Base-by-base conservation (phyloP, 2,329 filamentous ascomycete species). In the Neocucurbitaria cava region DNA sequence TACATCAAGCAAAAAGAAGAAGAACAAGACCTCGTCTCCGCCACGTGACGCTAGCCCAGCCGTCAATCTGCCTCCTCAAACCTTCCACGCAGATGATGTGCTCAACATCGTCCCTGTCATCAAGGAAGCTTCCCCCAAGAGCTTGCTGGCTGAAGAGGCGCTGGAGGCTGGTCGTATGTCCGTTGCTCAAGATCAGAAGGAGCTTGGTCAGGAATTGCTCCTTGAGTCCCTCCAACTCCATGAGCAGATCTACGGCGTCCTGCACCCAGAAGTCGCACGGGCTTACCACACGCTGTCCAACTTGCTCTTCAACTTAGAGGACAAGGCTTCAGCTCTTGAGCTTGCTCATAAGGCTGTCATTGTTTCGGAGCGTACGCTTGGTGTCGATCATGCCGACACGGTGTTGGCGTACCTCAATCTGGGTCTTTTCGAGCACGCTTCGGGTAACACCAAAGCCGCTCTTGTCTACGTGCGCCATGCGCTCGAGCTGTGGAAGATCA, bases 181-280 rank as follows among this genome's bases (percentile, higher is more conserved):
- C n/a, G 88, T 99, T 57, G 87, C 95, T 67, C 94, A 98, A 74
- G 89, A 91, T 73, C 92, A 99, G 81, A 94, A 91, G 79, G 95
- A 97, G 78, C 86, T 99, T 41, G 95, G 95, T 36, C 93, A 97
- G 77, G 95, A 99, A 77, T 85, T 99, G 52, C 85, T 99, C 26
- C 81, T 98, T n/a, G 95, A 99, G 77, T 97, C 93, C 33, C 81
- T 99, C 56, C 96, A 95, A 41, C 82, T 99, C 39, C 94, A 99
- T 71, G 95, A 99, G 82, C 95, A 99, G 77, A 98, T 99, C 65
- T 99, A 99, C 70, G 95, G 95, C 56, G 96, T 98, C 52, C 83
- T 99, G 23, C 95, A 99, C 74, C 93, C 95, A 1, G 95, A 99
- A 78, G 94, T 98, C 55, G 95, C 94, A 42, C 88, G 93, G 61